A percentile compares a stretch with the other conserved stretches of the same genome.
phyloP scores from a whole-genome alignment of 805 yeast species.

The Candida silvicultrix region DNA sequence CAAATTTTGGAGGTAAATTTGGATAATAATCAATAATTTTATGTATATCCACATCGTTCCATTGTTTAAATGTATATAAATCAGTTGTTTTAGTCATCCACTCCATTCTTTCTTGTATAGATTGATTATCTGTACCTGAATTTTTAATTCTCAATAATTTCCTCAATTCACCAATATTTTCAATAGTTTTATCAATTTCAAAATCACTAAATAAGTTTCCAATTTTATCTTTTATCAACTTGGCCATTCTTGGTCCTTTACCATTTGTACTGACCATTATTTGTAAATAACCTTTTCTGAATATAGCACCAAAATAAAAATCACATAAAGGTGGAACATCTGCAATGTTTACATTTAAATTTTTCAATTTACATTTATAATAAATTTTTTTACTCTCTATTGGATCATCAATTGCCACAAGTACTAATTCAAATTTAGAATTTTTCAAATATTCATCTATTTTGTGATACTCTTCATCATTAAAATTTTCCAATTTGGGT shows the following conservation, averaged over 20 bases:
- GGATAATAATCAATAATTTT: slow-evolving; percentile 44
- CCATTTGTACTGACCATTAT: slow-evolving; percentile 83
- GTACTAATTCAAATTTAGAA: slow-evolving; percentile 51
- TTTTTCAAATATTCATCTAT: slow-evolving; percentile 24
- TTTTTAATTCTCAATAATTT: slow-evolving; percentile 38
- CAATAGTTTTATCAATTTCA: slow-evolving; percentile 49
- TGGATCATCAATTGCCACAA: slow-evolving; percentile 74
- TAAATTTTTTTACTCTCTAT: slow-evolving; percentile 51
- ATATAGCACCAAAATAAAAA: slow-evolving; percentile 78
- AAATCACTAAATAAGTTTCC: slow-evolving; percentile 32
- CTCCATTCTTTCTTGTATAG: slow-evolving; percentile 57
- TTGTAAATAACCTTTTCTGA: slow-evolving; percentile 66
- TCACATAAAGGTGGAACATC: slow-evolving; percentile 83
- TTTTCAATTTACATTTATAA: slow-evolving; percentile 34
- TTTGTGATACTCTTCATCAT: slow-evolving; percentile 18
- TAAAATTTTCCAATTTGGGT: slow-evolving; percentile 4
- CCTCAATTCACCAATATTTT: slow-evolving; percentile 52
- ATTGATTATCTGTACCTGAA: slow-evolving; percentile 38
- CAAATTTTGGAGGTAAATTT: slow-evolving; percentile 35
- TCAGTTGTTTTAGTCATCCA: slow-evolving; percentile 69
- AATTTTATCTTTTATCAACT: slow-evolving; percentile 51
- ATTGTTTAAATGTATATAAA: slow-evolving; percentile 46
- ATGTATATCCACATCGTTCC: slow-evolving; percentile 41
- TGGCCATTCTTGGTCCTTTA: slow-evolving; percentile 69
- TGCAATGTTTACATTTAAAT: slow-evolving; percentile 70